Evolutionary conservation across 257 asterid genomes (phyloP).

Genomic region (Nicotiana benthamiana): DNA sequence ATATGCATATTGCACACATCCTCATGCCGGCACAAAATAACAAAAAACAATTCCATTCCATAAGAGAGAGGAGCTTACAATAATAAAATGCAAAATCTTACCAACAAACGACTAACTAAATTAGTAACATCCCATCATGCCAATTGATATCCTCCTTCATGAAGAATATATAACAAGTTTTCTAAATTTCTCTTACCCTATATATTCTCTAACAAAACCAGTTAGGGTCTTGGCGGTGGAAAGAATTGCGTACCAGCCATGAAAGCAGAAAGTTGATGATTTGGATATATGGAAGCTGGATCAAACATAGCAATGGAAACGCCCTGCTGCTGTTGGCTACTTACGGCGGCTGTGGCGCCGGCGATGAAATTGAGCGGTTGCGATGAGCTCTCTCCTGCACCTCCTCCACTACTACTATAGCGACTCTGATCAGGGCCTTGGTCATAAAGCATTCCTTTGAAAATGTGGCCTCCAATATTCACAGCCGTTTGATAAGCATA

Average conservation of each 20-base stretch:
- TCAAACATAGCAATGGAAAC: background rate
- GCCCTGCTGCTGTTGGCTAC: constrained; percentile 7
- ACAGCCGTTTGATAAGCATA: constrained; percentile 71
- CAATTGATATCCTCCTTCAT: background rate
- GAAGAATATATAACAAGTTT: background rate
- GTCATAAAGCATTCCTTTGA: constrained; percentile 69
- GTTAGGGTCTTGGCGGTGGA: constrained; percentile 2
- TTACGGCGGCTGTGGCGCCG: background rate
- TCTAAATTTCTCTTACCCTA: background rate
- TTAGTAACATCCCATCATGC: background rate
- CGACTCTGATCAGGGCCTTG: constrained; percentile 51
- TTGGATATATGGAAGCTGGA: background rate
- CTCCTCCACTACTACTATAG: constrained; percentile 7
- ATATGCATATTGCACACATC: background rate
- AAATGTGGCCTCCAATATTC: constrained; percentile 55
- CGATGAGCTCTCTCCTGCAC: constrained; percentile 23
- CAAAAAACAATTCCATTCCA: background rate
- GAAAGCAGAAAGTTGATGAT: background rate
- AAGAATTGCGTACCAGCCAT: background rate
- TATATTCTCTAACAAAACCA: background rate
- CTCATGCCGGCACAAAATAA: background rate
- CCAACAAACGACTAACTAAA: background rate
- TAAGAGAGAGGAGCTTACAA: background rate
- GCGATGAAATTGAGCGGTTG: constrained; percentile 29
- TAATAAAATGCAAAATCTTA: background rate